phyloP scores from a whole-genome alignment of 176 grass and related monocot species.

The Juncus effusus region DNA sequence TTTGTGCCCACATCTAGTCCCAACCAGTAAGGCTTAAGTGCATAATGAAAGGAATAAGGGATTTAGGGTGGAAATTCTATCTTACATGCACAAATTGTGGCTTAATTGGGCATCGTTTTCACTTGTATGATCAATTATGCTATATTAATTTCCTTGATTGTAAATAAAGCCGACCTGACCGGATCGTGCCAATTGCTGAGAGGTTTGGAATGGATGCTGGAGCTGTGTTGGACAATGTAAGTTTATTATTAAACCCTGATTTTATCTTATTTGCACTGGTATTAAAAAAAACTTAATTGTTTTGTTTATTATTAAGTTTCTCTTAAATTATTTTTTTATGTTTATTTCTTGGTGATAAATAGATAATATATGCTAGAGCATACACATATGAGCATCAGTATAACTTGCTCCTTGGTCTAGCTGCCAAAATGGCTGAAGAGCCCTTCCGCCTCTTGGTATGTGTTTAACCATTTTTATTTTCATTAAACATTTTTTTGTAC shows the following conservation, averaged over 20 bases:
- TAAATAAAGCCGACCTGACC: constrained; percentile 63
- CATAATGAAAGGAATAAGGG: too few relatives aligned
- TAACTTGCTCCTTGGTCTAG: constrained; percentile 87
- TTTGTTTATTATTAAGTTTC: not conserved
- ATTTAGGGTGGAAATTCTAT: too few relatives aligned
- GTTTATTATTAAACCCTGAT: not conserved
- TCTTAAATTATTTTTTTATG: not conserved
- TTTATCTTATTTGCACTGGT: constrained; percentile 22
- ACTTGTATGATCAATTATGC: not conserved
- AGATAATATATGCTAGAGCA: constrained; percentile 97
- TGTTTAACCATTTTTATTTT: constrained; percentile 3
- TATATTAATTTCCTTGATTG: constrained; percentile 40
- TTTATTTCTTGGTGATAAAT: not conserved
- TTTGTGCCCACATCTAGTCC: not conserved
- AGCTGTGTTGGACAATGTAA: constrained; percentile 82
- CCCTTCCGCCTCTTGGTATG: constrained; percentile 42
- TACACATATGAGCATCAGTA: constrained; percentile 92
- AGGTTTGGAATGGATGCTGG: constrained; percentile 90
- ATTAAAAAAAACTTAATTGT: not conserved
- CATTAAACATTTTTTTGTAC: not conserved
- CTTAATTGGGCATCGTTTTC: too few relatives aligned
- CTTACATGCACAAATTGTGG: too few relatives aligned
- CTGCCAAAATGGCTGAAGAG: constrained; percentile 94
- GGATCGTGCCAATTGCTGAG: constrained; percentile 89
- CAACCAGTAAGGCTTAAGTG: constrained; percentile 11